These are phyloP conservation scores for Lecanosticta acicola DNA, from an alignment of 2,329 filamentous ascomycete genomes.

Conservation along the genomic window DNA sequence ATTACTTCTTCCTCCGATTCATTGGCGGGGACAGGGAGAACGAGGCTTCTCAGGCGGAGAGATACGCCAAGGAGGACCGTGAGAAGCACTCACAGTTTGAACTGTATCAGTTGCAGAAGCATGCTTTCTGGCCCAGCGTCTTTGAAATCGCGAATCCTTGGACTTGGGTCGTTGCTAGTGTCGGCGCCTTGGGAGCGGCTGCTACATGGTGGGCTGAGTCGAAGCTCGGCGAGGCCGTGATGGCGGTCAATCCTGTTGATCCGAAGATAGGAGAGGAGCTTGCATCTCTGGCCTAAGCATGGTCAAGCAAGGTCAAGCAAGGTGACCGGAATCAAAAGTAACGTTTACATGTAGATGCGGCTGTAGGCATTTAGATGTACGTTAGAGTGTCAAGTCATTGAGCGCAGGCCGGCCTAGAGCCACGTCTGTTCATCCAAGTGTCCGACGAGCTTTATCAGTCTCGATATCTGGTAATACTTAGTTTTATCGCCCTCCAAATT, in stretches of 20 bases:
- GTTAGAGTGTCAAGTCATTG: too few species aligned
- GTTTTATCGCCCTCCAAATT: too few species aligned
- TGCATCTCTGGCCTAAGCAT: background rate
- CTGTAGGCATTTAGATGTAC: too few species aligned
- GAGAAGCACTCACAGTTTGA: constrained; percentile 51
- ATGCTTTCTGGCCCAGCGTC: constrained; percentile 54
- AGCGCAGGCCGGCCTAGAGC: too few species aligned
- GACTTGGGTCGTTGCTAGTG: constrained; percentile 49
- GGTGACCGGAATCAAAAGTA: too few species aligned
- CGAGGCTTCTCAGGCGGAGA: constrained; percentile 48
- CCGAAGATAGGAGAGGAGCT: background rate
- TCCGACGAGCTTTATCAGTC: too few species aligned
- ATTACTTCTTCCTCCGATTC: constrained; percentile 55
- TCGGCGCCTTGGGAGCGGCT: constrained; percentile 45
- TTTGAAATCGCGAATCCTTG: constrained; percentile 51
- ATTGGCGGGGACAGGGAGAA: constrained; percentile 54
- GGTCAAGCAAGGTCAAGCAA: too few species aligned
- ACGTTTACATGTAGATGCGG: too few species aligned
- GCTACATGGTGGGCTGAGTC: background rate
- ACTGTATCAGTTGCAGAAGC: constrained; percentile 50
- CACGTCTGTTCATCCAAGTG: too few species aligned
- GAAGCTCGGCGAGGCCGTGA: background rate
- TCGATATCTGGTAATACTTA: too few species aligned
- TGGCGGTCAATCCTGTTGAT: background rate
- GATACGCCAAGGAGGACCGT: constrained; percentile 48